Percentiles rank a stretch among this genome's conserved stretches.
Evolutionary conservation across 345 rosid genomes (phyloP).

Genomic region (Syzygium aromaticum): DNA sequence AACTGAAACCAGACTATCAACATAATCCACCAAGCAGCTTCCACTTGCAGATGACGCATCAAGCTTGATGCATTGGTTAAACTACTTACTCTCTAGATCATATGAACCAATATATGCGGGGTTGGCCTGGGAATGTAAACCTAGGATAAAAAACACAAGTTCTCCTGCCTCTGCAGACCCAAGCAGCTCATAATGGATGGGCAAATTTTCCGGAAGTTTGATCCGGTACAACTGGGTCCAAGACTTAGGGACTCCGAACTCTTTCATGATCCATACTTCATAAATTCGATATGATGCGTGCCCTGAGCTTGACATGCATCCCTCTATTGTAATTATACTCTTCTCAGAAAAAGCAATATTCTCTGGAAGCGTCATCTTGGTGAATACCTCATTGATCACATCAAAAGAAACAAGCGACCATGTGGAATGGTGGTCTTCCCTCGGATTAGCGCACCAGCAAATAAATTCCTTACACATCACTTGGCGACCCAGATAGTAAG

Average conservation of each 20-base stretch:
- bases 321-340: not conserved
- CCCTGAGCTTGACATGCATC: not conserved
- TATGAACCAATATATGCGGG: not conserved
- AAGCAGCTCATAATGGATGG: not conserved
- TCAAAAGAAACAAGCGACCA: not conserved
- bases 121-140: not conserved
- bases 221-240: not conserved
- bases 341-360: not conserved
- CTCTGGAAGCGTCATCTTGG: not conserved
- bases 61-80: not conserved
- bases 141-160: not conserved
- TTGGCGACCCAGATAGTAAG: not conserved
- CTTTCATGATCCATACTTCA: conserved; percentile 3
- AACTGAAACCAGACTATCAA: not conserved
- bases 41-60: not conserved
- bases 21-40: not conserved
- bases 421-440: not conserved
- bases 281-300: not conserved
- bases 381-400: not conserved
- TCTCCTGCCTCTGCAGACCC: not conserved
- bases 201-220: not conserved
- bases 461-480: not conserved
- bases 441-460: not conserved
- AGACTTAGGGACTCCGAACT: not conserved
- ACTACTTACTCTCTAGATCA: not conserved